Evolutionary conservation across 768 basidiomycete species (phyloP).

Genomic region (Trametes elegans): DNA sequence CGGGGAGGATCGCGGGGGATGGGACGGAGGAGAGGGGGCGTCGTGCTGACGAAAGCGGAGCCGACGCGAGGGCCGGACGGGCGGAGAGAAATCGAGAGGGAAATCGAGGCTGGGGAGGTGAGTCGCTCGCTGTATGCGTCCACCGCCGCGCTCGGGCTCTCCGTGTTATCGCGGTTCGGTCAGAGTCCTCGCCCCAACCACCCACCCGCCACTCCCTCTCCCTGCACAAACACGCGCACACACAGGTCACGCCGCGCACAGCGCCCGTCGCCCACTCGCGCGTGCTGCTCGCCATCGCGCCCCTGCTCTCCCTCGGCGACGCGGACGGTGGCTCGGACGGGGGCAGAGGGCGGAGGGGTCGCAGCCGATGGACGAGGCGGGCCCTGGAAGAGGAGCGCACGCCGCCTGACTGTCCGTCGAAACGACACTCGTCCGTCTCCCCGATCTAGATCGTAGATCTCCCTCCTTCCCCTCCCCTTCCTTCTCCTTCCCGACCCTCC

Average conservation of each 20-base stretch:
- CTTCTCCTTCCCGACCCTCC: neutral
- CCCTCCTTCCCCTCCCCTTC: neutral
- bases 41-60: constrained; percentile 1
- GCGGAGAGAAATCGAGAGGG: neutral
- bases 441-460: constrained; percentile 4
- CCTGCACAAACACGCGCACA: constrained; percentile 8
- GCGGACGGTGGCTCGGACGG: neutral
- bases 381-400: neutral
- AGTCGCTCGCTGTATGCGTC: neutral
- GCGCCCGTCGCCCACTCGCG: no score
- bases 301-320: neutral
- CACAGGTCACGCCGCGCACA: constrained; percentile 14
- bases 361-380: neutral
- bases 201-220: neutral
- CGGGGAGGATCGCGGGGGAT: neutral
- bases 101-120: neutral
- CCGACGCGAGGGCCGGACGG: neutral
- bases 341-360: neutral
- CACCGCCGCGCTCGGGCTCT: neutral
- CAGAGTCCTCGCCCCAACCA: neutral
- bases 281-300: neutral
- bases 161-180: constrained; percentile 9
- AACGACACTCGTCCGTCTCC: constrained; percentile 2
- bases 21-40: neutral
- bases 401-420: constrained; percentile 1